Evolutionary conservation across 331 rosid genomes (phyloP), one percentile per base, ranked within the genome.

Genomic region (Saraca asoca): DNA sequence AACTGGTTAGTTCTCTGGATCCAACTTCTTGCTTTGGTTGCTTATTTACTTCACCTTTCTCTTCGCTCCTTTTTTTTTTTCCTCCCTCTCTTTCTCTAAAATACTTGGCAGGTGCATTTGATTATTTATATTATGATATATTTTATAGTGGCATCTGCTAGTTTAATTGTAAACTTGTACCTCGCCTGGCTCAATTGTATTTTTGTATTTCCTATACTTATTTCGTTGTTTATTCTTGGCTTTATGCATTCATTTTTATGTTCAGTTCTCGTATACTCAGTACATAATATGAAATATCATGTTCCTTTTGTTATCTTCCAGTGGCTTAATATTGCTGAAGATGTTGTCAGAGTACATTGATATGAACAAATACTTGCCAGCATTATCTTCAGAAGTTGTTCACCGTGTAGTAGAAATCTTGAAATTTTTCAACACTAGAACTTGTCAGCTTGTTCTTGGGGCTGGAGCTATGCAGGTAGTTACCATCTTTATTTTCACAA

Each of bases 391-490:
- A 48, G 99, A 94, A 83, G 78, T 94, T 74, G 97, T 94, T 71
- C 97, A 86, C 59, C 97, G 99, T 51, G 80, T 88, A 14, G 97
- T 85, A 7, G 99, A 94, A 74, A 88, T 88, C 61, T 80, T 94
- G 78, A 94, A 94, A 79, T 85, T 86, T 82, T 94, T 90, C 85
- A 94, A 94, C 82, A 94, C 99, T 54, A 79, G 99, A 78, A 90
- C 99, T 9, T 94, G 99, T 71, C 99, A 94, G 69, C 96, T 94
- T 81, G 99, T 94, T 74, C 97, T 94, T 55, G 99, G 99, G 62
- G 99, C 99, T 46, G 96, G 97, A 57, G 99, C 99, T 53, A 94
- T 94, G 99, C 99, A 94, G 99, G 99, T 94, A 83, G 31, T 24
- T 24, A 24, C 31, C 31, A 24, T 3, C 31, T 24, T 24, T 24